A percentile compares a stretch with the other conserved stretches of the same genome.
phyloP scores from a whole-genome alignment of 768 basidiomycete species.

The Asterophora lycoperdoides region DNA sequence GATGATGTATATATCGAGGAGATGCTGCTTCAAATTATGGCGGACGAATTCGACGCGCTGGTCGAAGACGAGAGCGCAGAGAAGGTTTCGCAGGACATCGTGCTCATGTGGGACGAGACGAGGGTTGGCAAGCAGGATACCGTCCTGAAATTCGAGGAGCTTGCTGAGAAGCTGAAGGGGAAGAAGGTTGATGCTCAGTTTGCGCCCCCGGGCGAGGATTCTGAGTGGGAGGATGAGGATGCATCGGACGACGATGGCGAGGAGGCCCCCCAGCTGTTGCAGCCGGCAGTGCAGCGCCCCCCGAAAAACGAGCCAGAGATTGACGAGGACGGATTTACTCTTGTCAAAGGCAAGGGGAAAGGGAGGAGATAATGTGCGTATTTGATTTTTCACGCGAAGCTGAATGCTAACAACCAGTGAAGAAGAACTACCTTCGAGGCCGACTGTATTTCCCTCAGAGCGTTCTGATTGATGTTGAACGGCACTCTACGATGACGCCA shows the following conservation, averaged over 20 bases:
- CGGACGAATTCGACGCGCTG: slow-evolving; percentile 80
- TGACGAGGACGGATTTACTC: slow-evolving; percentile 91
- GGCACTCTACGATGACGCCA: too few species aligned
- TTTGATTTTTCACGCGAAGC: background rate
- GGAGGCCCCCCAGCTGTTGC: slow-evolving; percentile 53
- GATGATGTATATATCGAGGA: slow-evolving; percentile 81
- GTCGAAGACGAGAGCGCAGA: slow-evolving; percentile 85
- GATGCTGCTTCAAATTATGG: slow-evolving; percentile 75
- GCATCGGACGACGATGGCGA: slow-evolving; percentile 45
- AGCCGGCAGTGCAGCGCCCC: slow-evolving; percentile 31
- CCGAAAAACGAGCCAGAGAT: slow-evolving; percentile 59
- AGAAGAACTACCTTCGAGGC: background rate
- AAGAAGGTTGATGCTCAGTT: slow-evolving; percentile 50
- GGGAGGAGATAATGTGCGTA: slow-evolving; percentile 26
- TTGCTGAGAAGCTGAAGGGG: slow-evolving; percentile 54
- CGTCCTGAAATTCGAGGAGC: slow-evolving; percentile 58
- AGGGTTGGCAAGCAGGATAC: slow-evolving; percentile 40
- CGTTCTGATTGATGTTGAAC: too few species aligned
- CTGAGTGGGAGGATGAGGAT: slow-evolving; percentile 24
- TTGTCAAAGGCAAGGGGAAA: slow-evolving; percentile 64
- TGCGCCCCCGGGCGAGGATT: slow-evolving; percentile 39
- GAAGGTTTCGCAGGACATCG: slow-evolving; percentile 66
- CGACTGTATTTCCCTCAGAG: background rate
- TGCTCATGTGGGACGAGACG: slow-evolving; percentile 61
- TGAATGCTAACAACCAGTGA: background rate